phyloP scores from a whole-genome alignment of 1,284 basidiomycete species.

The Rhodotorula sp. region DNA sequence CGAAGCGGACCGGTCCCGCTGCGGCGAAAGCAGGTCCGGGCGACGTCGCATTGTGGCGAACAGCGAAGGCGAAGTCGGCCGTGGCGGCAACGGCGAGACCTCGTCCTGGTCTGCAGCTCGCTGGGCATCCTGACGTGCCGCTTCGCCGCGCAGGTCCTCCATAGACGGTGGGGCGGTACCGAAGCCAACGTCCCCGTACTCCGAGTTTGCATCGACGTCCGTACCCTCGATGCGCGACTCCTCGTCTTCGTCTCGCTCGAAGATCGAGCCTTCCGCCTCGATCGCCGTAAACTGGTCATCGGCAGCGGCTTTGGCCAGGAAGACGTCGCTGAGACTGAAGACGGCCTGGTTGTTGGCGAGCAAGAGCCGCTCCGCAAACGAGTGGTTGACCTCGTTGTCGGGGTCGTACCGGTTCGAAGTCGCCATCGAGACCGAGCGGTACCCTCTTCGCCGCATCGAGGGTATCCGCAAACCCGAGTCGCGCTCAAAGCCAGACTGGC shows the following conservation, averaged over 20 bases:
- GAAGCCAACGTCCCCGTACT: constrained; percentile 31
- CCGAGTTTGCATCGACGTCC: constrained; percentile 37
- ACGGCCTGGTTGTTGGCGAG: constrained; percentile 86
- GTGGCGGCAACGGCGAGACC: not conserved
- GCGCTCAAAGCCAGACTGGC: constrained; percentile 9
- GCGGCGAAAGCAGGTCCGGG: constrained; percentile 18
- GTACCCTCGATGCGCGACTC: constrained; percentile 47
- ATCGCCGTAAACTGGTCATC: constrained; percentile 58
- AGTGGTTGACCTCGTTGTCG: constrained; percentile 37
- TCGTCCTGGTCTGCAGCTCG: not conserved
- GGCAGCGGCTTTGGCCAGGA: constrained; percentile 87
- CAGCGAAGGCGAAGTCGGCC: constrained; percentile 38
- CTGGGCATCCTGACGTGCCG: constrained; percentile 22
- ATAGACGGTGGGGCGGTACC: constrained; percentile 40
- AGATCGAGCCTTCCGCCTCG: constrained; percentile 56
- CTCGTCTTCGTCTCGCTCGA: constrained; percentile 53
- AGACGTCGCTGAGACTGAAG: constrained; percentile 82
- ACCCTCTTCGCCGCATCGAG: constrained; percentile 19
- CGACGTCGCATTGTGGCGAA: not conserved
- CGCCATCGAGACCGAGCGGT: constrained; percentile 20
- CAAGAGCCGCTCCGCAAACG: constrained; percentile 75
- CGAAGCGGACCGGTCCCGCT: constrained; percentile 22
- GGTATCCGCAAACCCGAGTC: constrained; percentile 36
- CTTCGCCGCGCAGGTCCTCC: constrained; percentile 37
- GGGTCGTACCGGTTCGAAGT: constrained; percentile 38